These are phyloP conservation scores for Agrostemma githago DNA, from an alignment of 148 eudicot genomes.

Conservation along the genomic window DNA sequence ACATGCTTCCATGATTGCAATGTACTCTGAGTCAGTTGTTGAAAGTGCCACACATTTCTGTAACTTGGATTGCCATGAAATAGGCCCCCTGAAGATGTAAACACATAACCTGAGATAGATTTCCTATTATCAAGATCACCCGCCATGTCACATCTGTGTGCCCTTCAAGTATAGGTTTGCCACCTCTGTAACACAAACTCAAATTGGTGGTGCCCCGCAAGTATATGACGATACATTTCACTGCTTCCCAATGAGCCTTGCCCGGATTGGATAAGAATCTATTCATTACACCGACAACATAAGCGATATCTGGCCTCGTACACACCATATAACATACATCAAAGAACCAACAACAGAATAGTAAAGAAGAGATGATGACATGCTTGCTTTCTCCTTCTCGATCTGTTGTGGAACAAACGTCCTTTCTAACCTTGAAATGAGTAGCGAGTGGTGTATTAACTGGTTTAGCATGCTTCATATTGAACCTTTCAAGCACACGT, in stretches of 20 bases:
- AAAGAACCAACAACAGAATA: slow-evolving; percentile 5
- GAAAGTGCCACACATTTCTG: too few species aligned
- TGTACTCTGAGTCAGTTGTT: too few species aligned
- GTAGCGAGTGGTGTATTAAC: slow-evolving; percentile 4
- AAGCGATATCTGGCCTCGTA: neutral
- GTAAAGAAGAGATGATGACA: slow-evolving; percentile 12
- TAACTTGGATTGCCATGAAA: too few species aligned
- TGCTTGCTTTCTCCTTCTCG: slow-evolving; percentile 11
- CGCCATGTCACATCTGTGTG: slow-evolving; percentile 15
- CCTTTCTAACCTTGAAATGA: slow-evolving; percentile 10
- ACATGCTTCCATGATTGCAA: too few species aligned
- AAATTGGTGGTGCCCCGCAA: slow-evolving; percentile 4
- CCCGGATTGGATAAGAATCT: too few species aligned
- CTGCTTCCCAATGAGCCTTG: neutral
- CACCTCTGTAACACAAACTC: neutral
- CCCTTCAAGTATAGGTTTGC: slow-evolving; percentile 2
- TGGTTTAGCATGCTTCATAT: slow-evolving; percentile 11
- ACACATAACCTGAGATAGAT: neutral
- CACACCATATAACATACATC: slow-evolving; percentile 20
- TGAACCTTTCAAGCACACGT: slow-evolving; percentile 20
- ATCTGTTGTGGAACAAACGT: neutral
- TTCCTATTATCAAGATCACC: slow-evolving; percentile 1
- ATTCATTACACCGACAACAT: too few species aligned
- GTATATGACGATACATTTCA: slow-evolving; percentile 24
- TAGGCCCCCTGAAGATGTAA: neutral